phyloP scores from a whole-genome alignment of 495 filamentous ascomycete species.

The Beverwykella pulmonaria region DNA sequence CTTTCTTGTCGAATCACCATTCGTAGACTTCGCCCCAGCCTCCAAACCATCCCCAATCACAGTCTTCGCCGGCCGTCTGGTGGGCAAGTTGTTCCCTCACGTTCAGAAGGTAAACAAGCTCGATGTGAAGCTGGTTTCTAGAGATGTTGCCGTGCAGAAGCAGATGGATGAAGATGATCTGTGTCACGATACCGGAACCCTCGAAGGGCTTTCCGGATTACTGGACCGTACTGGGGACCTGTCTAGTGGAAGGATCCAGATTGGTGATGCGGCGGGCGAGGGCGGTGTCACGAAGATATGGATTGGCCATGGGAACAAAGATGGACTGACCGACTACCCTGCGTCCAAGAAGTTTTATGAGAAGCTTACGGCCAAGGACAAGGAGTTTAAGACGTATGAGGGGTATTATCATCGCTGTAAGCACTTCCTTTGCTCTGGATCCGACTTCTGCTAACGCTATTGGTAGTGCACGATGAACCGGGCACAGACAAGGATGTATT shows the following conservation, averaged over 20 bases:
- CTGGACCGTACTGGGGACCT: constrained; percentile 66
- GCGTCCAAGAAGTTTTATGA: constrained; percentile 64
- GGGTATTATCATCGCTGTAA: constrained; percentile 73
- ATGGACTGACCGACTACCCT: constrained; percentile 65
- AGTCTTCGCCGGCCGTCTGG: constrained; percentile 65
- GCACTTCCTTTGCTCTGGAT: constrained; percentile 24
- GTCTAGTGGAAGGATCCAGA: constrained; percentile 49
- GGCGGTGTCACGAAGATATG: constrained; percentile 54
- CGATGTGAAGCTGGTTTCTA: constrained; percentile 59
- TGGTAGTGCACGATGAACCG: constrained; percentile 69
- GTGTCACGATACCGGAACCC: constrained; percentile 76
- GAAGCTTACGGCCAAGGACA: constrained; percentile 61
- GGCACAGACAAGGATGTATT: constrained; percentile 62
- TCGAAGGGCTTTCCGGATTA: constrained; percentile 74
- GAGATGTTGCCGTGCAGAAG: constrained; percentile 62
- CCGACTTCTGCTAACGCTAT: neutral
- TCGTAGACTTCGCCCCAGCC: constrained; percentile 66
- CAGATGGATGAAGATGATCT: constrained; percentile 64
- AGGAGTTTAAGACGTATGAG: constrained; percentile 70
- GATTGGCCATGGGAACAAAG: constrained; percentile 68
- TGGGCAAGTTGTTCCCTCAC: constrained; percentile 63
- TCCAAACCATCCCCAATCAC: constrained; percentile 61
- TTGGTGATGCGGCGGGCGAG: constrained; percentile 43
- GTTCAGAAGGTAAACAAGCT: constrained; percentile 61
- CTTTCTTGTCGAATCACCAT: constrained; percentile 68